Conservation (phyloP, 441 rosid genomes). For the Corymbia citriodora region DNA sequence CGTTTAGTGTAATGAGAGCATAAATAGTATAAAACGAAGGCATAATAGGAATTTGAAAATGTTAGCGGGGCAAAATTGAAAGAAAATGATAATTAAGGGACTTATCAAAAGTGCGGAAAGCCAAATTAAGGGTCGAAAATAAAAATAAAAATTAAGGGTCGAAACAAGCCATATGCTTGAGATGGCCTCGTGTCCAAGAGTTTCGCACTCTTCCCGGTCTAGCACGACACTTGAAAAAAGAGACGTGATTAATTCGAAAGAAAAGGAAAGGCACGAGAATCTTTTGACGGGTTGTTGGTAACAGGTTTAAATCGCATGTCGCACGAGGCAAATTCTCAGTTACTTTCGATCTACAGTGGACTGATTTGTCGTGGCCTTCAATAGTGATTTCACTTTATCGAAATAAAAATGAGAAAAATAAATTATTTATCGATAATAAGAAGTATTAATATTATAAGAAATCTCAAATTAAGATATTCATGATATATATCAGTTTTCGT, state of each 20-base stretch:
- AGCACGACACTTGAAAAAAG: too few species aligned
- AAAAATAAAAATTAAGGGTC: too few species aligned
- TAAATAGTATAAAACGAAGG: fast-evolving
- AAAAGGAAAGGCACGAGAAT: too few species aligned
- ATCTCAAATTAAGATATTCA: too few species aligned
- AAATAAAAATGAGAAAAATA: neutral
- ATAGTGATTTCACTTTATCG: neutral
- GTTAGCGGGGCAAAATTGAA: neutral
- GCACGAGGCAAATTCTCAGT: fast-evolving
- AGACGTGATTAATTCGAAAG: too few species aligned
- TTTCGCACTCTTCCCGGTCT: too few species aligned
- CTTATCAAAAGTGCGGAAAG: neutral
- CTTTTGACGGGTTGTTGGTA: too few species aligned
- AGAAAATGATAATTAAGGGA: neutral
- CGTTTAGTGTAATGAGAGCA: neutral
- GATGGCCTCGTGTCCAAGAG: neutral
- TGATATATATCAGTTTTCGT: too few species aligned
- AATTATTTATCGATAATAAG: neutral
- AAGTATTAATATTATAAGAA: too few species aligned
- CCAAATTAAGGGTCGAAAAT: neutral
- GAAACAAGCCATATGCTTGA: neutral
- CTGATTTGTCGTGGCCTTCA: neutral
- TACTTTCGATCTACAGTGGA: fast-evolving
- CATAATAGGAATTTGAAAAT: neutral
- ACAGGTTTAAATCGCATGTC: neutral